Evolutionary conservation across 306 rosid genomes (phyloP).

Genomic region (Mimosa bimucronata): DNA sequence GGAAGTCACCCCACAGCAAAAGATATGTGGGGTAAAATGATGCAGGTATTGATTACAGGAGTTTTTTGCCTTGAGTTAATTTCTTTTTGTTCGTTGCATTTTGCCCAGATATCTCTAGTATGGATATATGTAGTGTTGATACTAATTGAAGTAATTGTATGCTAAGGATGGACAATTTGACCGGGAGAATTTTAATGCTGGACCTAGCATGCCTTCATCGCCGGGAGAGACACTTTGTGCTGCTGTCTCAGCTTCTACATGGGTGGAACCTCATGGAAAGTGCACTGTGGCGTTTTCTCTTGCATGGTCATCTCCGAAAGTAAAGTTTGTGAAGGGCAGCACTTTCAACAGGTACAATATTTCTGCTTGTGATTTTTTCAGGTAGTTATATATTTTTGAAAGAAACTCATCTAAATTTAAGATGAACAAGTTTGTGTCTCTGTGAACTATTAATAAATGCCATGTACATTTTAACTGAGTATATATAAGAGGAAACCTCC

Average conservation of each 20-base stretch:
- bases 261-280: slow-evolving; percentile 99
- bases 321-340: slow-evolving; percentile 86
- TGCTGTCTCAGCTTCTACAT: slow-evolving; percentile 93
- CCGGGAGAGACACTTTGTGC: slow-evolving; percentile 94
- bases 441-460: not conserved
- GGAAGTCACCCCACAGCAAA: slow-evolving; percentile 74
- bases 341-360: slow-evolving; percentile 74
- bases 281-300: slow-evolving; percentile 91
- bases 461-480: not conserved
- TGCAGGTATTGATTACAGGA: slow-evolving; percentile 56
- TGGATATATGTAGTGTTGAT: slow-evolving; percentile 19
- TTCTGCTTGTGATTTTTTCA: slow-evolving; percentile 28
- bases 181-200: slow-evolving; percentile 73
- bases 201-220: slow-evolving; percentile 87
- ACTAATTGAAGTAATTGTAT: slow-evolving; percentile 41
- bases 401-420: slow-evolving; percentile 13
- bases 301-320: slow-evolving; percentile 98
- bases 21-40: slow-evolving; percentile 87
- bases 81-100: not conserved
- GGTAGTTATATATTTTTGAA: slow-evolving; percentile 28
- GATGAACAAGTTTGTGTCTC: not conserved
- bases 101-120: slow-evolving; percentile 18
- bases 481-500: not conserved
- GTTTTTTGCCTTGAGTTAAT: slow-evolving; percentile 23
- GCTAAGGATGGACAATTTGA: slow-evolving; percentile 90